Conservation (phyloP, 257 asterid species). For the Marsdenia floribunda region DNA sequence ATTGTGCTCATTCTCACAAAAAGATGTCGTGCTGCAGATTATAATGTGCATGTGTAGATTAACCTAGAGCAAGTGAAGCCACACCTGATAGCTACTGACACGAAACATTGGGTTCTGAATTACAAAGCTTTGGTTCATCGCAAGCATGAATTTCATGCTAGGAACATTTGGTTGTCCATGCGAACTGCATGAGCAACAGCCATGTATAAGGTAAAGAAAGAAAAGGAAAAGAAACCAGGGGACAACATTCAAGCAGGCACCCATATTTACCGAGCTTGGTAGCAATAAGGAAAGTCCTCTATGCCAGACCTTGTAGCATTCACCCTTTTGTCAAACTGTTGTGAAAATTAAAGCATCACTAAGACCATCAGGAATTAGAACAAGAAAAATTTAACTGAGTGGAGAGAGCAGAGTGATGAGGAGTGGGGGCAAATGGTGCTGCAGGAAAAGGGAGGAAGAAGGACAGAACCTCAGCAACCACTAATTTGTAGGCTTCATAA, state of each 20-base stretch:
- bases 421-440: conserved; percentile 4
- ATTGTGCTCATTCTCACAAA: not conserved
- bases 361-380: conserved; percentile 7
- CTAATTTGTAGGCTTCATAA: conserved; percentile 33
- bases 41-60: not conserved
- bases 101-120: conserved; percentile 53
- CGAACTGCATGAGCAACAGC: conserved; percentile 39
- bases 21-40: not conserved
- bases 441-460: conserved; percentile 11
- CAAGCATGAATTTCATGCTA: conserved; percentile 45
- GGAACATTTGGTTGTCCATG: conserved; percentile 41
- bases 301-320: conserved; percentile 36
- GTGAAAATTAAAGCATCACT: conserved; percentile 7
- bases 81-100: conserved; percentile 45
- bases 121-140: conserved; percentile 60
- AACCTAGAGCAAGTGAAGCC: not conserved
- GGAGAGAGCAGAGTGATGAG: not conserved
- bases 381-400: not conserved
- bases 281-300: conserved; percentile 55
- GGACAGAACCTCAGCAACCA: conserved; percentile 51
- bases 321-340: conserved; percentile 53
- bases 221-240: conserved; percentile 15
- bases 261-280: conserved; percentile 49
- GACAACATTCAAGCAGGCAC: conserved; percentile 3
- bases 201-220: conserved; percentile 17